These are phyloP conservation scores for Lachancea quebecensis DNA, from an alignment of 805 yeast genomes.

Conservation along the genomic window DNA sequence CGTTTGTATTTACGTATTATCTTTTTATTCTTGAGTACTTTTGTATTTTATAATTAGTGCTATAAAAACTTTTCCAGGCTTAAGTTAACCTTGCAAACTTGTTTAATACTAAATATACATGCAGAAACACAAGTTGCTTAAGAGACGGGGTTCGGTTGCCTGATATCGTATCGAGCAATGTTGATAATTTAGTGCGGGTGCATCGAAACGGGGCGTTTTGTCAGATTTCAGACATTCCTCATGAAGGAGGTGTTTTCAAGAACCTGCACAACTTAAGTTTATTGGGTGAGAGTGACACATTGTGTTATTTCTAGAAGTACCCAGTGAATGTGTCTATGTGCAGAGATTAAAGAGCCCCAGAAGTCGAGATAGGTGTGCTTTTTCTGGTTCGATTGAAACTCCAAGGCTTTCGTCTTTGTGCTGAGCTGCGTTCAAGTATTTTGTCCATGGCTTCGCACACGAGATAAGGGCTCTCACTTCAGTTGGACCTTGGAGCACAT, in stretches of 20 bases:
- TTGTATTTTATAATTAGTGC: too few species aligned
- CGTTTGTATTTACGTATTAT: too few species aligned
- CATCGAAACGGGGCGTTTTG: too few species aligned
- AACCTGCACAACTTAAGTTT: constrained; percentile 32
- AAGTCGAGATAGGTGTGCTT: not conserved
- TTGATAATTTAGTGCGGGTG: too few species aligned
- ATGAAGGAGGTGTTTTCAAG: not conserved
- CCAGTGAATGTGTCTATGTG: constrained; percentile 34
- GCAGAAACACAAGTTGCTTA: too few species aligned
- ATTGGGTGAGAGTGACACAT: constrained; percentile 14
- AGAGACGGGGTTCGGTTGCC: too few species aligned
- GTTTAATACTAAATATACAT: too few species aligned
- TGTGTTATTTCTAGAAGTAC: constrained; percentile 8
- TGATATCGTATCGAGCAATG: too few species aligned
- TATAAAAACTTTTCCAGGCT: too few species aligned
- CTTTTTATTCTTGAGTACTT: too few species aligned
- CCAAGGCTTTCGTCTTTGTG: not conserved
- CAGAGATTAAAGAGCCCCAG: constrained; percentile 16
- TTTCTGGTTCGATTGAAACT: not conserved
- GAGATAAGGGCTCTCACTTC: not conserved
- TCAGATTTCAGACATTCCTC: not conserved
- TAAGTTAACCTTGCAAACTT: too few species aligned
- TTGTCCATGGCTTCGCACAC: not conserved
- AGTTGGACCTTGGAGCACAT: not conserved
- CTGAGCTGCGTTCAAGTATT: not conserved